Conservation (phyloP, 371 early-diverging fungal species). For the Mortierella sp. region DNA sequence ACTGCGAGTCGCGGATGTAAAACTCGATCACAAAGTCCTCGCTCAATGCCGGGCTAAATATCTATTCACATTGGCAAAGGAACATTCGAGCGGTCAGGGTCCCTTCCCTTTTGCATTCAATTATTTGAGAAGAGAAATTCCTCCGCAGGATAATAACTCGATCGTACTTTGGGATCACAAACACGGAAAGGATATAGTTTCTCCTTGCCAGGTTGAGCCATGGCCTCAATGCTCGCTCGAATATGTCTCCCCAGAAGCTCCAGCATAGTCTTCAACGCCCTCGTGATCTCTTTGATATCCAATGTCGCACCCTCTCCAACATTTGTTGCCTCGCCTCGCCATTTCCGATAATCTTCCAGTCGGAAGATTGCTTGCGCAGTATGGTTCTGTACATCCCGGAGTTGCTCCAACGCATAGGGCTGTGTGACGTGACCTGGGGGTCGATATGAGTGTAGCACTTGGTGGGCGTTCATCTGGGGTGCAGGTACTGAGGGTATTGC, state of each 20-base stretch:
- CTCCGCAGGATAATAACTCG: background rate
- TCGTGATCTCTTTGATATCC: slow-evolving; percentile 24
- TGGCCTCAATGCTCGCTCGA: slow-evolving; percentile 43
- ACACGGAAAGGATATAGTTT: slow-evolving; percentile 54
- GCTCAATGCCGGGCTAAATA: slow-evolving; percentile 51
- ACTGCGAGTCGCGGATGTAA: slow-evolving; percentile 43
- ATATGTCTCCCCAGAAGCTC: slow-evolving; percentile 41
- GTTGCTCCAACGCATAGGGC: slow-evolving; percentile 52
- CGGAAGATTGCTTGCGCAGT: slow-evolving; percentile 33
- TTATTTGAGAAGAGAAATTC: background rate
- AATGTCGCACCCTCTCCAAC: background rate
- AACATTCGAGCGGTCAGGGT: no score
- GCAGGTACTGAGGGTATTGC: background rate
- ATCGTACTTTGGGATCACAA: slow-evolving; percentile 51
- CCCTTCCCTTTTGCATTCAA: no score
- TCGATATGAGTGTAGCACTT: slow-evolving; percentile 30
- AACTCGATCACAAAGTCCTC: slow-evolving; percentile 58
- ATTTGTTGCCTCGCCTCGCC: slow-evolving; percentile 7
- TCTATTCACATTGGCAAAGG: slow-evolving; percentile 12
- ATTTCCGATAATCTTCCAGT: slow-evolving; percentile 42
- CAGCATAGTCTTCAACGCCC: slow-evolving; percentile 33
- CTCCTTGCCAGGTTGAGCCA: slow-evolving; percentile 52
- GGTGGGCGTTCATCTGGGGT: slow-evolving; percentile 27
- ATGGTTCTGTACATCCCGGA: slow-evolving; percentile 54
- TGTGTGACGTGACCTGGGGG: slow-evolving; percentile 52